Conservation (phyloP, 2,329 filamentous ascomycete genomes). For the Claviceps monticola region DNA sequence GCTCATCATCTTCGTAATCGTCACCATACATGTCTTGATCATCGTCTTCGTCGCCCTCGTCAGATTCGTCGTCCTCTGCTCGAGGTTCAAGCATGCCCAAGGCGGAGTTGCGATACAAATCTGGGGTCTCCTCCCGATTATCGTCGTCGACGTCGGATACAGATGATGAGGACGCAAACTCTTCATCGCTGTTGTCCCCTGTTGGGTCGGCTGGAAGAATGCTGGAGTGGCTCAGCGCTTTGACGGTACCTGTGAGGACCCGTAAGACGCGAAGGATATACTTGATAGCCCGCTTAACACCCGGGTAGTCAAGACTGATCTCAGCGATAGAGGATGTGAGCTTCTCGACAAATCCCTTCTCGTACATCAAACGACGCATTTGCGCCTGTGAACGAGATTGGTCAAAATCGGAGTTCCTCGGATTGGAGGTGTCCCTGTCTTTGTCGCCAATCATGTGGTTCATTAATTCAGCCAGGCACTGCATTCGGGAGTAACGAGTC, state of each 20-base stretch:
- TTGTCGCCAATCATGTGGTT: slow-evolving; percentile 79
- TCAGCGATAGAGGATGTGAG: slow-evolving; percentile 88
- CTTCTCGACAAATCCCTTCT: slow-evolving; percentile 86
- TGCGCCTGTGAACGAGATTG: slow-evolving; percentile 57
- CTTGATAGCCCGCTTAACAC: slow-evolving; percentile 87
- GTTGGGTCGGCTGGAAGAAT: slow-evolving; percentile 54
- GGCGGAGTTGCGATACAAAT: slow-evolving; percentile 91
- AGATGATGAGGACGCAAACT: slow-evolving; percentile 76
- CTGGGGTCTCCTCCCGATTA: slow-evolving; percentile 84
- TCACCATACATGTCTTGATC: slow-evolving; percentile 91
- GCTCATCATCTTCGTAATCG: slow-evolving; percentile 80
- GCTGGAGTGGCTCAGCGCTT: slow-evolving; percentile 69
- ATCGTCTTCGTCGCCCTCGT: slow-evolving; percentile 57
- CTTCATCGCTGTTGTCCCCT: slow-evolving; percentile 63
- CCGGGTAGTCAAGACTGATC: slow-evolving; percentile 86
- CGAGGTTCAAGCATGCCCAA: slow-evolving; percentile 85
- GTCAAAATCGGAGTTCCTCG: slow-evolving; percentile 24
- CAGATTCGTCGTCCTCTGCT: slow-evolving; percentile 68
- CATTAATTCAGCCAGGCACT: slow-evolving; percentile 83
- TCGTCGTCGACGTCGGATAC: slow-evolving; percentile 70
- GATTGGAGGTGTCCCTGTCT: slow-evolving; percentile 41
- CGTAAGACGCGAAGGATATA: slow-evolving; percentile 87
- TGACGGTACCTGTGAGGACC: slow-evolving; percentile 73
- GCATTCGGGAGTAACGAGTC: slow-evolving; percentile 72
- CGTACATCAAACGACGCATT: slow-evolving; percentile 89